phyloP scores from a whole-genome alignment of 1,284 basidiomycete genomes.

The Microbotryum lychnidis-dioicae region DNA sequence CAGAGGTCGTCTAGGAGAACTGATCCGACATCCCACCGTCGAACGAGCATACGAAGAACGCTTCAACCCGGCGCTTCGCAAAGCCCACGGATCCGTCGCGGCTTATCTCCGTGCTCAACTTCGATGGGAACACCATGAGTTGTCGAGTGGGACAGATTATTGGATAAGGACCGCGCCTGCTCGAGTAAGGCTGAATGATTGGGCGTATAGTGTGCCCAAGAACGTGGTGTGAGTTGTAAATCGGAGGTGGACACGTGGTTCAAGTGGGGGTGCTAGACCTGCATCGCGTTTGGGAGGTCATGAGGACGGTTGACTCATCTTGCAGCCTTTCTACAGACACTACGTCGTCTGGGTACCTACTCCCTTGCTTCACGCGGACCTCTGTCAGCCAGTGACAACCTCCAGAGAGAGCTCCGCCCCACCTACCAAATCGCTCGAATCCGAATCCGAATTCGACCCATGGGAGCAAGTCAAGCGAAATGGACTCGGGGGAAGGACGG shows the following conservation, averaged over 20 bases:
- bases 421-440: background rate
- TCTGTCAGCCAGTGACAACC: slow-evolving; percentile 7
- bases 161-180: slow-evolving; percentile 3
- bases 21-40: slow-evolving; percentile 15
- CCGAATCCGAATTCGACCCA: slow-evolving; percentile 9
- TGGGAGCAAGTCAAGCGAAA: slow-evolving; percentile 28
- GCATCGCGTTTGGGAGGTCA: background rate
- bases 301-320: too few species aligned
- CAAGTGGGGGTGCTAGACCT: background rate
- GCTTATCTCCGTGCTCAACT: slow-evolving; percentile 10
- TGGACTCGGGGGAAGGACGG: slow-evolving; percentile 70
- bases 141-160: background rate
- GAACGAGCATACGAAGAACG: slow-evolving; percentile 9
- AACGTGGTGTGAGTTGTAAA: slow-evolving; percentile 3
- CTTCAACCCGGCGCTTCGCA: slow-evolving; percentile 12
- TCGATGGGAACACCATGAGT: slow-evolving; percentile 1
- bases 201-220: slow-evolving; percentile 13
- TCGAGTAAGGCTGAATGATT: slow-evolving; percentile 19
- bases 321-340: slow-evolving; percentile 42
- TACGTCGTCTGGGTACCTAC: slow-evolving; percentile 63
- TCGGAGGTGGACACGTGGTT: accelerated
- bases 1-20: slow-evolving; percentile 2
- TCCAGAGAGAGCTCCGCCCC: slow-evolving; percentile 3
- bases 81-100: slow-evolving; percentile 5
- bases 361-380: slow-evolving; percentile 53